Evolutionary conservation across 2,329 filamentous ascomycete genomes (phyloP), one percentile per base, ranked within the genome.

Genomic region (Fusarium dlaminii): DNA sequence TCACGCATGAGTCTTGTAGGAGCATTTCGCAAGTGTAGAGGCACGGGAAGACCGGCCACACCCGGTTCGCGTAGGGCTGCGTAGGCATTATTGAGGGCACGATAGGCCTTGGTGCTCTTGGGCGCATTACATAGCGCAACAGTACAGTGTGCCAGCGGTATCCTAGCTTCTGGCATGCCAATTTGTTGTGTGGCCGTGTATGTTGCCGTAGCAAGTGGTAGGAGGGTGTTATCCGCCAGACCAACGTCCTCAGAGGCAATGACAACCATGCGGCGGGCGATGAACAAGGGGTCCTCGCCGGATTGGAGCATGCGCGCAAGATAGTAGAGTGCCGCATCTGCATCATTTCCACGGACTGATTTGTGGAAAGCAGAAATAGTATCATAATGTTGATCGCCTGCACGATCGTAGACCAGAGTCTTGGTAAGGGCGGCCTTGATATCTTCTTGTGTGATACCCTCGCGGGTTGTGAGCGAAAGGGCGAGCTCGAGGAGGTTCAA

Each of bases 311-410:
- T 99, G 40, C 96, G 92, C 1, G 94, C 94, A 4, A 99, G 90
- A 81, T 98, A 99, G 85, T 98, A 99, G 3, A 99, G 88, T 0
- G 96, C 89, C 0, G 96, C 96, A 81, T 98, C 93, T 0, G 96
- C 83, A 79, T 98, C 92, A 63, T 91, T 93, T 45, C 96, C 96
- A 51, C 96, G 93, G 15, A 98, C 92, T 6, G 95, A 95, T 79
- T 99, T 99, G 87, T 98, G 96, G 78, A 98, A 96, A 36, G 96
- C 96, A 2, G 94, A 97, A 79, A 99, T 98, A 60, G 94, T 96
- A 80, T 99, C 96, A 85, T 98, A 99, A 84, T 98, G 96, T 81
- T 98, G 94, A 82, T 99, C 96, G 59, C 96, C 96, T 1, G 93
- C 94, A 62, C 96, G 91, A 82, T 99, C 96, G 83, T 98, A 98